phyloP scores from a whole-genome alignment of 2,329 filamentous ascomycete genomes.

The Chaetomiaceae sp. region DNA sequence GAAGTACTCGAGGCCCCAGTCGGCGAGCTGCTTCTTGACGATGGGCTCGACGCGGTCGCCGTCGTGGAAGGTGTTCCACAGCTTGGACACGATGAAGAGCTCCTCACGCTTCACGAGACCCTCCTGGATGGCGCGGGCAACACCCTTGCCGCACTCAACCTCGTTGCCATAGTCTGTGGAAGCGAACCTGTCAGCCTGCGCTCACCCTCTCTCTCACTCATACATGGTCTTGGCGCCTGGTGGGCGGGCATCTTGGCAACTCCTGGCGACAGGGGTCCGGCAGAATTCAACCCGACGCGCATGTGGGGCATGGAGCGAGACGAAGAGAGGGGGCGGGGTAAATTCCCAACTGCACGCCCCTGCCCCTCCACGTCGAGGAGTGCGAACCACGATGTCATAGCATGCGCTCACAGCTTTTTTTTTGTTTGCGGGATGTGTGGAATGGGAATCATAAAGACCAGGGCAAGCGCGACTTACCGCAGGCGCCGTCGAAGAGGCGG shows the following conservation, averaged over 20 bases:
- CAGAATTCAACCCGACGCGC: conserved; percentile 9
- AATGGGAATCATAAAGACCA: neutral
- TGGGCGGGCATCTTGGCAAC: no score
- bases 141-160: conserved; percentile 67
- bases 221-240: neutral
- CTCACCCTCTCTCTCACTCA: conserved; percentile 1
- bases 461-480: conserved; percentile 39
- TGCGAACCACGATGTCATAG: conserved; percentile 7
- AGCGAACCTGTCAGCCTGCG: conserved; percentile 4
- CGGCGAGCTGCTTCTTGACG: conserved; percentile 66
- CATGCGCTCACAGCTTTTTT: neutral
- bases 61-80: conserved; percentile 91
- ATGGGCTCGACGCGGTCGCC: conserved; percentile 70
- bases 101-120: conserved; percentile 77
- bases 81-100: conserved; percentile 87
- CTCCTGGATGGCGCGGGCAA: conserved; percentile 73
- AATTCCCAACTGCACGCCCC: neutral
- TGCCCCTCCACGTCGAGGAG: conserved; percentile 5
- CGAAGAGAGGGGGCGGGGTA: conserved; percentile 22
- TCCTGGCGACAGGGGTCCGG: conserved; percentile 18
- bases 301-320: conserved; percentile 15
- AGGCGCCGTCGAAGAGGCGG: conserved; percentile 55
- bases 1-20: conserved; percentile 85
- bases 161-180: conserved; percentile 74
- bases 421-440: neutral